Conservation (phyloP, 805 yeast genomes). For the Diddensiella transvaalensis region DNA sequence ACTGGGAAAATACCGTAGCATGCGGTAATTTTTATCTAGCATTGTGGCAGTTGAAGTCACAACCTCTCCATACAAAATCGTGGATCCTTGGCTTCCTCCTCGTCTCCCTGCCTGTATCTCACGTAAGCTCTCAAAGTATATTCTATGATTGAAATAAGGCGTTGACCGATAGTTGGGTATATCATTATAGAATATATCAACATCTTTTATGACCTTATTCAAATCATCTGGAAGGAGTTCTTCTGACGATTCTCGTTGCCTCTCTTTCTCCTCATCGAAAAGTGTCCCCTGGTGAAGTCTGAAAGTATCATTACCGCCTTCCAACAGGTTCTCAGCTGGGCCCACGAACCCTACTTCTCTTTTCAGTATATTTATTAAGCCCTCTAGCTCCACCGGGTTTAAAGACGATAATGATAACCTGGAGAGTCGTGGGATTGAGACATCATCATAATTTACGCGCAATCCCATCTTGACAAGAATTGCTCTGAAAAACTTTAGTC, state of each 20-base stretch:
- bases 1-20: constrained; percentile 59
- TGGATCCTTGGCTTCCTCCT: constrained; percentile 48
- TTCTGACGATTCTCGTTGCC: not conserved
- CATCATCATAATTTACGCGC: constrained; percentile 53
- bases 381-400: constrained; percentile 30
- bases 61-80: constrained; percentile 77
- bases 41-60: constrained; percentile 82
- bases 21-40: constrained; percentile 64
- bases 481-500: constrained; percentile 55
- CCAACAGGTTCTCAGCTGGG: constrained; percentile 39
- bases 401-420: constrained; percentile 57
- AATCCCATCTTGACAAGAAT: constrained; percentile 62
- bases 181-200: constrained; percentile 44
- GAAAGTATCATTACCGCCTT: constrained; percentile 56
- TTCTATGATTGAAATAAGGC: constrained; percentile 65
- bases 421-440: constrained; percentile 60
- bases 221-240: constrained; percentile 43
- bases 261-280: constrained; percentile 5
- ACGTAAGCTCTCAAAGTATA: constrained; percentile 49
- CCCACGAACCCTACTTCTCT: constrained; percentile 34
- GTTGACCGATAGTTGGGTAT: constrained; percentile 54
- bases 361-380: constrained; percentile 36
- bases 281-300: constrained; percentile 30
- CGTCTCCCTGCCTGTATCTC: constrained; percentile 29
- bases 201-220: constrained; percentile 51